Conservation (phyloP, 2,329 filamentous ascomycete species). For the Canariomyces notabilis region DNA sequence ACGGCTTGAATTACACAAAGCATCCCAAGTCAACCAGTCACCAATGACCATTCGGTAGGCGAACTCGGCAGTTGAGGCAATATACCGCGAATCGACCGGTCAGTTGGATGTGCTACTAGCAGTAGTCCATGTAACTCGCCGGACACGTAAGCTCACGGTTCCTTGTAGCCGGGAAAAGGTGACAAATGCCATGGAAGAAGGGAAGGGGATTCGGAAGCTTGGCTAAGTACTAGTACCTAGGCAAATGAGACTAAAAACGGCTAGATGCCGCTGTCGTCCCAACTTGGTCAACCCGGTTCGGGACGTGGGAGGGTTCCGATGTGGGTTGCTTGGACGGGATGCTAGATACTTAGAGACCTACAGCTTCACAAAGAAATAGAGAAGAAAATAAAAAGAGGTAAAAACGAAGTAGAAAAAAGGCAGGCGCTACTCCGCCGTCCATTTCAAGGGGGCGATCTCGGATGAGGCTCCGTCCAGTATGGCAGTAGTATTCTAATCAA, state of each 20-base stretch:
- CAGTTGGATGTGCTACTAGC: too few species aligned
- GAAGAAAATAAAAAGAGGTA: neutral
- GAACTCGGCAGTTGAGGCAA: constrained; percentile 18
- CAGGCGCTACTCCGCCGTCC: too few species aligned
- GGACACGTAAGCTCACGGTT: neutral
- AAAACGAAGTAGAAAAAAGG: too few species aligned
- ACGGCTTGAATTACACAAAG: neutral
- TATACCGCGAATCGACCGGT: constrained; percentile 11
- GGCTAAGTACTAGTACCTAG: neutral
- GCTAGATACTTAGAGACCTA: too few species aligned
- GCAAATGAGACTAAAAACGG: neutral
- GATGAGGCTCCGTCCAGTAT: too few species aligned
- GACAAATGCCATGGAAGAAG: neutral
- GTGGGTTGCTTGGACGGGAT: too few species aligned
- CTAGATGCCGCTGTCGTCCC: neutral
- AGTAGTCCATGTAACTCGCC: constrained; percentile 13
- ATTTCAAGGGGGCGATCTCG: too few species aligned
- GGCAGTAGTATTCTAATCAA: too few species aligned
- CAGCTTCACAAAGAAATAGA: too few species aligned
- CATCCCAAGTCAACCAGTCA: neutral
- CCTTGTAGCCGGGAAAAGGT: neutral
- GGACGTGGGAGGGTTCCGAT: neutral
- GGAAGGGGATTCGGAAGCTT: neutral
- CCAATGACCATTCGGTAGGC: constrained; percentile 16
- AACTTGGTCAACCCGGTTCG: constrained; percentile 1